Base-by-base conservation (phyloP, 139 green algal species). In the Haematococcus lacustris region DNA sequence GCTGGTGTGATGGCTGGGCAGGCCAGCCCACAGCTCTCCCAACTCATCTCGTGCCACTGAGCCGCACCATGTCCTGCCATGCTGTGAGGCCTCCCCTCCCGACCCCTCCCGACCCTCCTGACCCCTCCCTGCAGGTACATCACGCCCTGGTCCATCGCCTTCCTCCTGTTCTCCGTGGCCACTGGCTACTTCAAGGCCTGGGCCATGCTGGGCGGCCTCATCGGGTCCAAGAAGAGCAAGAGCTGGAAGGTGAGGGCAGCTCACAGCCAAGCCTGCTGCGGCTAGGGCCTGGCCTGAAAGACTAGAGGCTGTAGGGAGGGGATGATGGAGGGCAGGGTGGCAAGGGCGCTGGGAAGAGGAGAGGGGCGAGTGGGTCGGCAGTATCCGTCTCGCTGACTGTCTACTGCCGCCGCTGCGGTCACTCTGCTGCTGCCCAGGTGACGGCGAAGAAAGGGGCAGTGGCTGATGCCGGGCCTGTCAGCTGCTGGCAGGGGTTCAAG, bases 181-280 rank as follows among this genome's bases (percentile, higher is more conserved):
- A 65, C 72, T 7, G 74, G 81, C 38, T 86, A 88, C 78, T 86
- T 86, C 80, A 88, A 88, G 80, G 47, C 77, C 32, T 85, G 74
- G 68, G 84, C 84, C 60, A 89, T 89, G 84, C 74, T 76, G 32
- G 73, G 57, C 38, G 84, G 84, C 47, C 83, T 89, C 47, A 59
- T 89, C 21, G 80, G 80, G 2, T 73, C 82, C 47, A 80, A 89
- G 69, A 83, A 85, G 74, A 85, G 78, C 76, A 89, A 87, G 76
- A 84, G 57, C 26, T 89, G 84, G 84, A 89, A 89, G 84, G 76
- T 89, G 64, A 9, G 65, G n/a, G 30, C 26, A 33, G 26, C 5
- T 33, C 57, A 65, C 26, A 5, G 21, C 23, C 21, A 65, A 65
- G 9, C 5, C 34, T 68, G 6, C 32, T 3, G 32, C 6, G 4